Conservation (phyloP, 495 filamentous ascomycete species). For the Aspergillus diversus region DNA sequence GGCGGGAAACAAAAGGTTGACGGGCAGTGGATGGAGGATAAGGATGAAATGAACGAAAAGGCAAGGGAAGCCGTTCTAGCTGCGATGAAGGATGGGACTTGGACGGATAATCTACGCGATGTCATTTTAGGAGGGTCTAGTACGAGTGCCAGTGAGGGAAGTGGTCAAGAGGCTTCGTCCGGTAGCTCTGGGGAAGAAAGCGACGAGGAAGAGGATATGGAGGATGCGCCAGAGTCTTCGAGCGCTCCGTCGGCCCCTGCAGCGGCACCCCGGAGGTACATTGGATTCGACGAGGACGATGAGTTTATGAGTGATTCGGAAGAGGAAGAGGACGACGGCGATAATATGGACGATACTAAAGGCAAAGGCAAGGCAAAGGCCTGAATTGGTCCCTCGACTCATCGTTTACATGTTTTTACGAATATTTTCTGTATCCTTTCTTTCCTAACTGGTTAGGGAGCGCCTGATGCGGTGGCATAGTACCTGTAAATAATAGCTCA, state of each 20-base stretch:
- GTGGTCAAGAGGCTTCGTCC: constrained; percentile 41
- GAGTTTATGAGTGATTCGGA: constrained; percentile 86
- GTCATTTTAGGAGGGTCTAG: constrained; percentile 46
- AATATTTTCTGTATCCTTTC: background rate
- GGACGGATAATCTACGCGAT: constrained; percentile 54
- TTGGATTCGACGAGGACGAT: constrained; percentile 90
- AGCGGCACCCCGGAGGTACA: constrained; percentile 56
- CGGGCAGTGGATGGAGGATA: constrained; percentile 91
- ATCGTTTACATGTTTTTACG: background rate
- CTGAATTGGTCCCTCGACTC: constrained; percentile 15
- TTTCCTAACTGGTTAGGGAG: no score
- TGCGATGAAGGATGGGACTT: constrained; percentile 68
- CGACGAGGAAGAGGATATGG: constrained; percentile 49
- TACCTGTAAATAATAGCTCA: no score
- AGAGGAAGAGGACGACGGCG: constrained; percentile 46
- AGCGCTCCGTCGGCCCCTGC: constrained; percentile 23
- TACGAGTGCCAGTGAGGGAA: constrained; percentile 55
- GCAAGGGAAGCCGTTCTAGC: constrained; percentile 80
- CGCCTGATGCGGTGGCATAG: no score
- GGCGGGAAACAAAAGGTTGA: constrained; percentile 74
- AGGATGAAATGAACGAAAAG: constrained; percentile 81
- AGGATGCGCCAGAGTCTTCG: constrained; percentile 32
- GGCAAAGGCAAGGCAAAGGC: constrained; percentile 48
- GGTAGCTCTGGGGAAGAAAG: constrained; percentile 50
- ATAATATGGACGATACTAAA: constrained; percentile 25